Conservation (phyloP, 345 rosid genomes). For the Citrus hindsii region DNA sequence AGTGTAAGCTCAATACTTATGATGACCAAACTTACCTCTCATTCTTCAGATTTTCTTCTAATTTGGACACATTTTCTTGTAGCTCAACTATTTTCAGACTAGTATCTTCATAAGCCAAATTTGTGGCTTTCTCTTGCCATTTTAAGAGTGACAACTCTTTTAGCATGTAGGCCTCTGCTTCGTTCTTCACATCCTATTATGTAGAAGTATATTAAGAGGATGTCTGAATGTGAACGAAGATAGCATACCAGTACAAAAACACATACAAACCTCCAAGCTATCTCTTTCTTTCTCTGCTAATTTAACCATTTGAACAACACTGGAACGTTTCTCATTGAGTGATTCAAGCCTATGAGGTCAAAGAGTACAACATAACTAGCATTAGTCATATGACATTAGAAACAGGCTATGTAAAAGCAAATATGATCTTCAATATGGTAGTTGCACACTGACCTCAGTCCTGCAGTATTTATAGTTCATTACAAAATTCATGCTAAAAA, state of each 20-base stretch:
- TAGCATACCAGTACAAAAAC: conserved; percentile 4
- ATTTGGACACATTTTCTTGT: conserved; percentile 44
- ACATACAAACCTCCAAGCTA: conserved; percentile 74
- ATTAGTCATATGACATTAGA: background rate
- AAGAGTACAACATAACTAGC: conserved; percentile 11
- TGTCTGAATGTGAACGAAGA: conserved; percentile 1
- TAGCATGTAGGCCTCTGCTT: conserved; percentile 94
- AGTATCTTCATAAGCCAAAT: conserved; percentile 74
- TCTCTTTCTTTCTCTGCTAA: conserved; percentile 96
- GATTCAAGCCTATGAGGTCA: conserved; percentile 61
- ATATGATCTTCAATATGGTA: background rate
- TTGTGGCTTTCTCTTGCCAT: conserved; percentile 95
- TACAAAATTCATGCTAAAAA: background rate
- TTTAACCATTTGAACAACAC: conserved; percentile 99
- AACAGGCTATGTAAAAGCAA: background rate
- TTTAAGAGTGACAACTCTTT: conserved; percentile 77
- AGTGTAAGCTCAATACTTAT: conserved; percentile 2
- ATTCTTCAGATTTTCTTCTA: conserved; percentile 67
- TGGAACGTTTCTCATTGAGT: conserved; percentile 83
- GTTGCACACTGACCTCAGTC: background rate
- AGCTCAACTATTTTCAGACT: conserved; percentile 51
- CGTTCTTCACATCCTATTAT: conserved; percentile 80
- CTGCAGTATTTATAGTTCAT: background rate
- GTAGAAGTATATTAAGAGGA: conserved; percentile 20
- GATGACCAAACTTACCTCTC: conserved; percentile 46